These are phyloP conservation scores for Geosmithia flava DNA, from an alignment of 2,329 filamentous ascomycete species.

Conservation along the genomic window DNA sequence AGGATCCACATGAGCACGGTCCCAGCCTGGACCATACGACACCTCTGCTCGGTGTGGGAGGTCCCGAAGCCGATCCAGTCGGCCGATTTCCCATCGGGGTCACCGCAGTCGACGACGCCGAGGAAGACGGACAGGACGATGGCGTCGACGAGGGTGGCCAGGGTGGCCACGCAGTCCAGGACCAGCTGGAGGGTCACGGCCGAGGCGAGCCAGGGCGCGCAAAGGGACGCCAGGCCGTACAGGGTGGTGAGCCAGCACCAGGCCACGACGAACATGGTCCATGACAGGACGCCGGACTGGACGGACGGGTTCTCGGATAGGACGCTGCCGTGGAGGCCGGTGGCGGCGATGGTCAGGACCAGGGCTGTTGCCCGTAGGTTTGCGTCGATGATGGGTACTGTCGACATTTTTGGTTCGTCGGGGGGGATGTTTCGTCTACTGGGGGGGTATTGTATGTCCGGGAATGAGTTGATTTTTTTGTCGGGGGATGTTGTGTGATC, in stretches of 20 bases:
- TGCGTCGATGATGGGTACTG: constrained; percentile 22
- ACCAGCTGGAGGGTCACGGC: constrained; percentile 38
- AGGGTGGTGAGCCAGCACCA: constrained; percentile 54
- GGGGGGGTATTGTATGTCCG: no score
- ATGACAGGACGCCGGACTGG: constrained; percentile 36
- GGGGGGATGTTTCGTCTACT: no score
- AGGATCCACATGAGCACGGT: constrained; percentile 73
- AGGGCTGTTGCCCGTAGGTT: constrained; percentile 36
- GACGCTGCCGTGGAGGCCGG: constrained; percentile 45
- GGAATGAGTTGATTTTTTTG: no score
- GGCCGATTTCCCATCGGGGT: constrained; percentile 21
- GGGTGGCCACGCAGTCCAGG: constrained; percentile 44
- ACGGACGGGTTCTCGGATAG: constrained; percentile 36
- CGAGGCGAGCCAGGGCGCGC: constrained; percentile 37
- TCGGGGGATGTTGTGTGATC: no score
- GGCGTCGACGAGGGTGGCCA: constrained; percentile 61
- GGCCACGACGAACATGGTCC: constrained; percentile 57
- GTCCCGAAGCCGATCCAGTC: constrained; percentile 54
- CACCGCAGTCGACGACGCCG: constrained; percentile 54
- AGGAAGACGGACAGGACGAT: constrained; percentile 62
- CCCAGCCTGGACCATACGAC: constrained; percentile 62
- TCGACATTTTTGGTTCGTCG: no score
- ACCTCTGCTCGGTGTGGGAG: constrained; percentile 46
- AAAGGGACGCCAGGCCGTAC: constrained; percentile 36
- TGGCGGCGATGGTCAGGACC: constrained; percentile 38